phyloP scores from a whole-genome alignment of 2,329 filamentous ascomycete genomes.

The Emydomyces testavorans region DNA sequence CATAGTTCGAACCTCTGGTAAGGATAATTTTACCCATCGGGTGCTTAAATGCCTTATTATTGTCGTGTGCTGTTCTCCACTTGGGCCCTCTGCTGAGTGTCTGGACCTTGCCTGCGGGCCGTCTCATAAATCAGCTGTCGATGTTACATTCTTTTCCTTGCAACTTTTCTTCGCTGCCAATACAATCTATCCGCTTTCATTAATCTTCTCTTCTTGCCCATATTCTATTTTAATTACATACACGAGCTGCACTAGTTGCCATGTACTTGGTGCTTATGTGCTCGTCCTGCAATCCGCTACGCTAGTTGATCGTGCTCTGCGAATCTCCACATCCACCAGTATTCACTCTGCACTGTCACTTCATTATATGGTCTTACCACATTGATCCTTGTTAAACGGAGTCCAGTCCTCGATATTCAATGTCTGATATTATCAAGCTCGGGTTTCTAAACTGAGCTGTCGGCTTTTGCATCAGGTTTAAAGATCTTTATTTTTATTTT shows the following conservation, averaged over 20 bases:
- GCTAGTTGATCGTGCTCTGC: slow-evolving; percentile 3
- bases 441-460: not conserved
- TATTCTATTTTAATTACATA: slow-evolving; percentile 1
- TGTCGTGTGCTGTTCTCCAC: slow-evolving; percentile 8
- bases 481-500: slow-evolving; percentile 1
- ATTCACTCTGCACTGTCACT: slow-evolving; percentile 5
- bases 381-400: slow-evolving; percentile 8
- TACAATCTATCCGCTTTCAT: not conserved
- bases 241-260: slow-evolving; percentile 2
- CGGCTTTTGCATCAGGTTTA: not conserved
- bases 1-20: slow-evolving; percentile 57
- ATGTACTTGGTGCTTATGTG: slow-evolving; percentile 3
- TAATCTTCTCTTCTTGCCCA: slow-evolving; percentile 9
- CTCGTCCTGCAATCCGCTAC: not conserved
- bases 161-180: not conserved
- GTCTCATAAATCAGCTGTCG: too few species aligned
- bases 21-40: slow-evolving; percentile 27
- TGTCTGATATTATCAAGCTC: slow-evolving; percentile 6
- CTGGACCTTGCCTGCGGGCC: too few species aligned
- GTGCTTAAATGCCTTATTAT: slow-evolving; percentile 7
- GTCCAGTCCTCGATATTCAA: not conserved
- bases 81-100: slow-evolving; percentile 6
- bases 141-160: slow-evolving; percentile 12
- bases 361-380: not conserved
- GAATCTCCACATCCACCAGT: slow-evolving; percentile 4